A percentile compares a stretch with the other conserved stretches of the same genome.
phyloP scores from a whole-genome alignment of 805 yeast species.

The Tetrapisispora fleetii region DNA sequence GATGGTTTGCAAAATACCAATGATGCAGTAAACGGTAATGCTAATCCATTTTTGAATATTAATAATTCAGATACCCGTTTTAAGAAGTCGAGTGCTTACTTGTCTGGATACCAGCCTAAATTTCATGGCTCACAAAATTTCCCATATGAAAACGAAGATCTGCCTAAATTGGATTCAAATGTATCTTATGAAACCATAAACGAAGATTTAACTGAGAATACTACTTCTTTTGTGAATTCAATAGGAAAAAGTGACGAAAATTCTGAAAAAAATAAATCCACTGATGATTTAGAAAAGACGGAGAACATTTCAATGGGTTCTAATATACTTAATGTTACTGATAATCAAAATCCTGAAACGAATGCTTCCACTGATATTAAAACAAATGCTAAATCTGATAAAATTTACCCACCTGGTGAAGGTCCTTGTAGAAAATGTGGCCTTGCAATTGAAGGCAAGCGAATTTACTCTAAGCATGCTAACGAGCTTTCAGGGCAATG shows the following conservation, averaged over 20 bases:
- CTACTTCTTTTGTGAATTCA: neutral
- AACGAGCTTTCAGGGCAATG: conserved; percentile 74
- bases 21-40: neutral
- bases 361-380: neutral
- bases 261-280: neutral
- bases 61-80: conserved; percentile 1
- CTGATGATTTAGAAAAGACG: neutral
- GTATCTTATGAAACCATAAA: neutral
- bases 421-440: conserved; percentile 79
- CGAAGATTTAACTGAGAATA: neutral
- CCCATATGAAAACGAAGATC: neutral
- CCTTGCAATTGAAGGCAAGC: conserved; percentile 43
- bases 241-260: neutral
- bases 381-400: neutral
- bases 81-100: conserved; percentile 29
- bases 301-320: neutral
- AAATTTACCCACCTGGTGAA: conserved; percentile 44
- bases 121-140: neutral
- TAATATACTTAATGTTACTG: neutral
- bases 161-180: neutral
- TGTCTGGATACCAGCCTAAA: conserved; percentile 19
- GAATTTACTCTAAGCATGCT: conserved; percentile 72
- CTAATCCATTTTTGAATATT: neutral
- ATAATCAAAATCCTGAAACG: neutral
- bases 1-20: neutral